Evolutionary conservation across 805 yeast genomes (phyloP), one percentile per base, ranked within the genome.

Genomic region (Alloascoidea africana): DNA sequence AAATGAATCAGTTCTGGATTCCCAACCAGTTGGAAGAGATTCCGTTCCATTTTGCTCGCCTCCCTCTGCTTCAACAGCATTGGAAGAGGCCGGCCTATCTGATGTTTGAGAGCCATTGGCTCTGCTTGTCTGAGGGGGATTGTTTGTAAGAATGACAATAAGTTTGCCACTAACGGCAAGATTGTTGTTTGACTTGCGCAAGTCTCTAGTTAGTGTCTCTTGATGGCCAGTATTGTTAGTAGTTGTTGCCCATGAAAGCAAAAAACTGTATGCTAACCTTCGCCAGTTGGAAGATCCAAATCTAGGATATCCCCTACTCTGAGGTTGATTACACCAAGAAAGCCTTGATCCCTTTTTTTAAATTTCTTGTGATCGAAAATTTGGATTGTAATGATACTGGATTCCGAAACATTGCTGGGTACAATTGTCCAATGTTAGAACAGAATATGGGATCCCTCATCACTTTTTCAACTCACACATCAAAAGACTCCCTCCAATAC

Each of bases 21-120:
- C 99, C 97, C 98, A 91, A 3, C 99, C 99, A 4, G 96, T 85
- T 2, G 98, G 99, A 47, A 91, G 66, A n/a, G n/a, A n/a, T n/a
- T n/a, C n/a, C 53, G 95, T 70, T 33, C 99, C 99, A 50, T 76
- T 74, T 57, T 89, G 97, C 60, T 91, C 99, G 60, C 91, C 98
- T 55, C 30, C n/a, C 8, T 23, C n/a, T 23, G 30, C 30, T 8
- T 23, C n/a, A 23, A n/a, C 13, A 23, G 30, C 30, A n/a, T n/a
- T n/a, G n/a, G 30, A 23, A 23, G n/a, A 8, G n/a, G 13, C n/a
- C n/a, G 8, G 13, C 8, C n/a, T 23, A n/a, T 23, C n/a, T 23
- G 30, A 23, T 23, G n/a, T n/a, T 23, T 23, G 30, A 23, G 8
- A 8, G 30, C 30, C n/a, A 23, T 23, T 23, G n/a, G 8, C n/a